A percentile compares a stretch with the other conserved stretches of the same genome.
Evolutionary conservation across 208 protist genomes (phyloP).

Genomic region (Acanthamoeba royreba): DNA sequence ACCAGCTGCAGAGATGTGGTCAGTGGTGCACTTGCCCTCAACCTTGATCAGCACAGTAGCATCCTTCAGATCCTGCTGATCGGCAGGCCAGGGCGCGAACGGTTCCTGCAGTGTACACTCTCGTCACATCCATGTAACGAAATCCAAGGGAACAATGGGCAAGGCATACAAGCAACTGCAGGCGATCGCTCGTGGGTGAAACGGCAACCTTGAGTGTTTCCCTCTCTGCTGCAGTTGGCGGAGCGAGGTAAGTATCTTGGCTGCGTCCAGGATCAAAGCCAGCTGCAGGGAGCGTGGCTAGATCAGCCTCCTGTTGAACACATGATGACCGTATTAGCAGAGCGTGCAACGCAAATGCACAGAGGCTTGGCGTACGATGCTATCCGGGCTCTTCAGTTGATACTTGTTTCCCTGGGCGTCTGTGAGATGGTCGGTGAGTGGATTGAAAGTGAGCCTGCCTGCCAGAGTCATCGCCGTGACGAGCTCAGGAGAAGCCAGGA

Average conservation of each 20-base stretch:
- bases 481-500: conserved; percentile 87
- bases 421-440: conserved; percentile 73
- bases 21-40: conserved; percentile 88
- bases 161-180: conserved; percentile 80
- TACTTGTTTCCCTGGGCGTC: conserved; percentile 71
- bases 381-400: conserved; percentile 71
- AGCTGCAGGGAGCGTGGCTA: conserved; percentile 64
- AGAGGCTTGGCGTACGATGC: not conserved
- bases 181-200: conserved; percentile 65
- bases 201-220: conserved; percentile 68
- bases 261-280: conserved; percentile 73
- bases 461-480: conserved; percentile 83
- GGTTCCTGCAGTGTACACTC: not conserved
- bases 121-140: not conserved
- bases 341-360: not conserved
- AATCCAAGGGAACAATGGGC: not conserved
- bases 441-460: conserved; percentile 82
- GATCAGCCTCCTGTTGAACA: not conserved
- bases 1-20: conserved; percentile 83
- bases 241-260: conserved; percentile 71
- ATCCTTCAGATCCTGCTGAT: not conserved
- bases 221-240: conserved; percentile 63
- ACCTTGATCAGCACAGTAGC: conserved; percentile 66
- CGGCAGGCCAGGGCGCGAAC: conserved; percentile 67
- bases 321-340: not conserved